These are phyloP conservation scores for Fusarium sterilihyphosum DNA, from an alignment of 2,329 filamentous ascomycete genomes.

Conservation along the genomic window DNA sequence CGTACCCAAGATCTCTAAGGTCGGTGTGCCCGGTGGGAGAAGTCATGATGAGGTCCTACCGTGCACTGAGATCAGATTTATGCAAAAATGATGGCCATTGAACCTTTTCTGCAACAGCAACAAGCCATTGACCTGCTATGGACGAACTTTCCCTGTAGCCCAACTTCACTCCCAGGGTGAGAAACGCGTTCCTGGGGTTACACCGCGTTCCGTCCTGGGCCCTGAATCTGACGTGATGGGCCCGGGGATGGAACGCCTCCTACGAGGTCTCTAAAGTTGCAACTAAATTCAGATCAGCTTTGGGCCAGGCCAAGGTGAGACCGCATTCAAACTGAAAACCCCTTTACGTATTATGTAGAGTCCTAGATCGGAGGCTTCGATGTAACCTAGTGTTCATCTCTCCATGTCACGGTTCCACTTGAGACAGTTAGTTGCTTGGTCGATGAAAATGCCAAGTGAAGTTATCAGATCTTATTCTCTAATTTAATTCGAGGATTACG, in stretches of 20 bases:
- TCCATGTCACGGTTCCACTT: background rate
- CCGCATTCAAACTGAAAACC: background rate
- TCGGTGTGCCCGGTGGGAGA: conserved; percentile 12
- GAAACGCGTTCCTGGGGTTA: conserved; percentile 17
- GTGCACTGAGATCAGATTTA: background rate
- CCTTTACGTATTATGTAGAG: background rate
- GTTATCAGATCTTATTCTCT: conserved; percentile 41
- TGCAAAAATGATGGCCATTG: conserved; percentile 11
- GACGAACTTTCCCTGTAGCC: conserved; percentile 1
- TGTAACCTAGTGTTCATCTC: background rate
- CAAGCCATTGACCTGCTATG: background rate
- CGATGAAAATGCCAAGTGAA: conserved; percentile 40
- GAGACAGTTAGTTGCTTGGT: conserved; percentile 32
- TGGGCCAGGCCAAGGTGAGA: background rate
- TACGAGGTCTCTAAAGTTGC: background rate
- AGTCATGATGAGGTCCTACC: conserved; percentile 32
- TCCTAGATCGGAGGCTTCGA: background rate
- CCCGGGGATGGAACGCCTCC: background rate
- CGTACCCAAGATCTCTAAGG: too few relatives aligned
- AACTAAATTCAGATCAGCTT: background rate
- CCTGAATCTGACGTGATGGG: conserved; percentile 22
- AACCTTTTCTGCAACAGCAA: background rate
- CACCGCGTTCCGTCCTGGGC: conserved; percentile 16
- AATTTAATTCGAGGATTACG: conserved; percentile 13
- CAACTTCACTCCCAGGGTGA: background rate